These are phyloP conservation scores for Pelargonium australe DNA, from an alignment of 441 rosid species.

Conservation along the genomic window DNA sequence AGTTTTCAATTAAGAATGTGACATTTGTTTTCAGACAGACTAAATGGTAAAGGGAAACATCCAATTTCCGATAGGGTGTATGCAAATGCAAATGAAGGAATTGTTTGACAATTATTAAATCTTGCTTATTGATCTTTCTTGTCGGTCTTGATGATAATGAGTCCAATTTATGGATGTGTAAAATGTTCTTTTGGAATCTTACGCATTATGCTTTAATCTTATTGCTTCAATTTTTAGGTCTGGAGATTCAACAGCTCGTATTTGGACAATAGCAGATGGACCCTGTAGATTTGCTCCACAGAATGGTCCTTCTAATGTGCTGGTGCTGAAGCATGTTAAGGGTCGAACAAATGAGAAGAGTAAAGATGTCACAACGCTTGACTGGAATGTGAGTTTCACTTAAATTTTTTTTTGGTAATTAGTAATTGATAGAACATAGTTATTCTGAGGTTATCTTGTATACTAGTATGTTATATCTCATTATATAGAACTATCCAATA, in stretches of 20 bases:
- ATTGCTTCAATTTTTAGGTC: constrained; percentile 42
- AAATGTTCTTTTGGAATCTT: background rate
- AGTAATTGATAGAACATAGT: background rate
- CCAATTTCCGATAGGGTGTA: constrained; percentile 2
- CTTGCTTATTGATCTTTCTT: background rate
- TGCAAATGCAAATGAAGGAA: background rate
- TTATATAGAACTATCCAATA: background rate
- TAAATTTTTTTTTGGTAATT: constrained; percentile 12
- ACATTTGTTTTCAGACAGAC: background rate
- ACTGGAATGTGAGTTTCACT: constrained; percentile 86
- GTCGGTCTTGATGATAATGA: background rate
- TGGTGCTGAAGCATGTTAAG: constrained; percentile 85
- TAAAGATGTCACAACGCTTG: constrained; percentile 95
- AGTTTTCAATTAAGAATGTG: too few relatives aligned
- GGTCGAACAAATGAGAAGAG: constrained; percentile 94
- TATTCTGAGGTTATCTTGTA: background rate
- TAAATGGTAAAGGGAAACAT: background rate
- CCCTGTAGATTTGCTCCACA: constrained; percentile 42
- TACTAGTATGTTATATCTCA: background rate
- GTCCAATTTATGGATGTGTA: background rate
- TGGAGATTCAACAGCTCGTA: constrained; percentile 97
- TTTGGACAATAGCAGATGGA: constrained; percentile 76
- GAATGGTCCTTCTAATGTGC: constrained; percentile 45
- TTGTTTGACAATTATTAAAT: background rate
- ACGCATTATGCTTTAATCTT: constrained; percentile 5